Conservation (phyloP, 257 asterid species). For the Przewalskia tangutica region DNA sequence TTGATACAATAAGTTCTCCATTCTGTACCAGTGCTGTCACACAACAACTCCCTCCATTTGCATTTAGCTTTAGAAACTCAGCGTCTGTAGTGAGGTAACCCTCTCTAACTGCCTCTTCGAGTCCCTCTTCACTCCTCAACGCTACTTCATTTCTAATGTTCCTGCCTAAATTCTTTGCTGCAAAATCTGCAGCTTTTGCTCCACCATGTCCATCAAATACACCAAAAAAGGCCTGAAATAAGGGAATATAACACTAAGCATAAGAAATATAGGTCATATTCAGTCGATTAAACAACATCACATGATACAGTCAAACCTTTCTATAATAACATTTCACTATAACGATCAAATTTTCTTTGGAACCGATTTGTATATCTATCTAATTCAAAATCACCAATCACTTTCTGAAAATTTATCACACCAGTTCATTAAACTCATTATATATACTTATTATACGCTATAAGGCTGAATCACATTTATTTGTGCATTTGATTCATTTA, state of each 20-base stretch:
- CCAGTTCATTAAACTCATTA: background rate
- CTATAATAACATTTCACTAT: too few relatives aligned
- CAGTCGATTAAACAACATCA: background rate
- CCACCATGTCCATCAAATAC: slow-evolving; percentile 89
- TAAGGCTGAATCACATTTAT: background rate
- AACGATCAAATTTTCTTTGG: too few relatives aligned
- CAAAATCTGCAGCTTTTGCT: slow-evolving; percentile 56
- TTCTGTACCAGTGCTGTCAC: slow-evolving; percentile 54
- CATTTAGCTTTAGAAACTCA: slow-evolving; percentile 44
- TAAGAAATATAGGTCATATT: background rate
- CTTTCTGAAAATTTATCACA: background rate
- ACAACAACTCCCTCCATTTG: slow-evolving; percentile 61
- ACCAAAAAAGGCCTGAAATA: slow-evolving; percentile 64
- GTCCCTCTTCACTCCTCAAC: slow-evolving; percentile 22
- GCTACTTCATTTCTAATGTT: slow-evolving; percentile 36
- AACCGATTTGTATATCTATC: background rate
- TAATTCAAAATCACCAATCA: background rate
- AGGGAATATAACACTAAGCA: background rate
- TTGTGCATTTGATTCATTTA: background rate
- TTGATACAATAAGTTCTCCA: slow-evolving; percentile 65
- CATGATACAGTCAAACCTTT: too few relatives aligned
- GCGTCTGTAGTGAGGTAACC: slow-evolving; percentile 64
- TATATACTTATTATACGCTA: background rate
- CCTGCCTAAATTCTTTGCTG: slow-evolving; percentile 39
- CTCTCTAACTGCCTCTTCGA: slow-evolving; percentile 45